Percentiles rank a stretch among this genome's conserved stretches.
These are phyloP conservation scores for Candida multigemmis DNA, from an alignment of 805 yeast species.

Conservation along the genomic window DNA sequence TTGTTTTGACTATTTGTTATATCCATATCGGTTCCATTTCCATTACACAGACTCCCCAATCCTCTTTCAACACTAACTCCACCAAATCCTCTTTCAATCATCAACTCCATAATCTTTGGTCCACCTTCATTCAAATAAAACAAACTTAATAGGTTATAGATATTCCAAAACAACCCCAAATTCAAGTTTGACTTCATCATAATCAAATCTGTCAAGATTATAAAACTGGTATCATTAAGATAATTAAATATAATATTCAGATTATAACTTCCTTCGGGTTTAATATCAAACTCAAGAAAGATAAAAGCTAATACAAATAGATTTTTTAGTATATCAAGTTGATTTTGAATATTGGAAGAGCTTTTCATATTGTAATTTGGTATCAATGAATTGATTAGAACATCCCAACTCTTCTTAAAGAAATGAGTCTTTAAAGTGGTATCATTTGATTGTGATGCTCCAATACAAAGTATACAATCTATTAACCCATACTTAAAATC, in stretches of 20 bases:
- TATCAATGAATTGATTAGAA: constrained; percentile 22
- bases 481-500: constrained; percentile 28
- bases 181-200: too few relatives aligned
- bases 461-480: constrained; percentile 35
- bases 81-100: too few relatives aligned
- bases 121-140: too few relatives aligned
- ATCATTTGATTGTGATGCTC: constrained; percentile 24
- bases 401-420: constrained; percentile 38
- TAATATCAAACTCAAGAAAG: constrained; percentile 29
- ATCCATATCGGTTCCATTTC: too few relatives aligned
- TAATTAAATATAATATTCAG: constrained; percentile 35
- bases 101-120: too few relatives aligned
- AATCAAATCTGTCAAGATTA: constrained; percentile 30
- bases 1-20: too few relatives aligned
- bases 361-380: constrained; percentile 18
- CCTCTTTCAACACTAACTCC: too few relatives aligned
- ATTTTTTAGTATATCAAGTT: constrained; percentile 34
- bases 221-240: constrained; percentile 36
- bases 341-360: constrained; percentile 7
- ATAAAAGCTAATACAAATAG: constrained; percentile 36
- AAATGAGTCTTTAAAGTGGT: constrained; percentile 24
- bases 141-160: constrained; percentile 36
- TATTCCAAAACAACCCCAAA: constrained; percentile 36
- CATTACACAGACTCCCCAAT: too few relatives aligned
- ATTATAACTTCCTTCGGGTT: constrained; percentile 5